Base-by-base conservation (phyloP, 257 asterid genomes). In the Rauvolfia tetraphylla region DNA sequence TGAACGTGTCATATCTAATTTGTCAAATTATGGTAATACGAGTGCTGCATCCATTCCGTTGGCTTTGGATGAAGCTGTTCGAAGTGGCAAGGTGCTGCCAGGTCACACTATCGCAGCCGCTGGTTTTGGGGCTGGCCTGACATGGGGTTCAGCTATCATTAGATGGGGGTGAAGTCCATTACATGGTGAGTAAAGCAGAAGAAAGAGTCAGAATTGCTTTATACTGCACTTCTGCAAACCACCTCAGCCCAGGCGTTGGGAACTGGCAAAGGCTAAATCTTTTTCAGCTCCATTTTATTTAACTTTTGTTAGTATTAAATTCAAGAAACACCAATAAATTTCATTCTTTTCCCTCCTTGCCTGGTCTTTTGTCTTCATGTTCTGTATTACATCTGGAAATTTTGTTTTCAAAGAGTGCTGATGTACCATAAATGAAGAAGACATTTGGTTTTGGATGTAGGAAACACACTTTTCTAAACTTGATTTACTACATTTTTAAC, bases 51-150 rank as follows among this genome's bases (percentile, higher is more conserved):
- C 97, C 34, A 95, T 95, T 63, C 99, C 98, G 3, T 72, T 95
- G 91, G 98, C 99, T 13, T 76, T 95, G 88, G 98, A 95, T 46
- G 99, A 92, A 65, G 97, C 99, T 1, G 97, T 92, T 53, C 76
- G 98, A 51, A 88, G 96, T 15, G 97, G 98, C 68, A 90, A 89
- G 84, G 96, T 95, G 62, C 79, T 86, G 78, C 75, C 85, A 2
- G 98, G 99, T 12, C 89, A 95, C 77, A 88, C 89, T 13, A 89
- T 95, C 65, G 99, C 99, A 66, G 76, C 98, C 44, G 96, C 99
- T 56, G 99, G 99, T 12, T 92, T 95, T 72, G 98, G 99, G 68
- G 99, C 99, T 54, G 97, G 99, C 41, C 97, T 93, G 77, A 93
- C 97, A 5, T 95, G 99, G 98, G 98, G 93, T 22, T 95, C 98